A percentile compares a stretch with the other conserved stretches of the same genome.
These are phyloP conservation scores for Ramularia endophylla DNA, from an alignment of 2,329 filamentous ascomycete species.

Conservation along the genomic window DNA sequence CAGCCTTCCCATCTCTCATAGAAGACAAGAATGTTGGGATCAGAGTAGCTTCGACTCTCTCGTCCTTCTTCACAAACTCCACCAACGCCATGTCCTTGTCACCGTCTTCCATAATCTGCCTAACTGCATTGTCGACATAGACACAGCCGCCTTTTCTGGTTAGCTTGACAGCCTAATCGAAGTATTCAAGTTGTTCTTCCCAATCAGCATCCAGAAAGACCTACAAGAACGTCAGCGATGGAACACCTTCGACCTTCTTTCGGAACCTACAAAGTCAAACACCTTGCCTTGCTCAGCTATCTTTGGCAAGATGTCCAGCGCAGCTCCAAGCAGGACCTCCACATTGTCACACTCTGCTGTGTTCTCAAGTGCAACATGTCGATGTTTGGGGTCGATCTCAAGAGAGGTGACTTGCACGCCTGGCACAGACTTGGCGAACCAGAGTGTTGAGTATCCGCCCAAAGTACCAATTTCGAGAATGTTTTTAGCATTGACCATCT, in stretches of 20 bases:
- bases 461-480: conserved; percentile 52
- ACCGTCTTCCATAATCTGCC: conserved; percentile 15
- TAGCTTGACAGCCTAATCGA: conserved; percentile 20
- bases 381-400: conserved; percentile 44
- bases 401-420: conserved; percentile 44
- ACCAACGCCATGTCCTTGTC: conserved; percentile 11
- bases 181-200: conserved; percentile 19
- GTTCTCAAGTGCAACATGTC: conserved; percentile 37
- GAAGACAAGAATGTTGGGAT: conserved; percentile 17
- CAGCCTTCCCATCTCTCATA: conserved; percentile 5
- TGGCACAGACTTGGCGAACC: conserved; percentile 40
- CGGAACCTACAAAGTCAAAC: conserved; percentile 15
- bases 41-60: conserved; percentile 14
- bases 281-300: conserved; percentile 10
- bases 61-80: conserved; percentile 13
- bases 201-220: conserved; percentile 24
- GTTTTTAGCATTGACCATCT: conserved; percentile 13
- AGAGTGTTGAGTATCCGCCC: conserved; percentile 50
- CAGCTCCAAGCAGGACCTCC: conserved; percentile 20
- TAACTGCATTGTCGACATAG: conserved; percentile 22
- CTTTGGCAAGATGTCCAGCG: conserved; percentile 17
- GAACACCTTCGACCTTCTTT: too few relatives aligned
- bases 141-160: conserved; percentile 14
- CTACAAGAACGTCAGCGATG: too few relatives aligned
- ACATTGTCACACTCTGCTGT: conserved; percentile 13